Conservation (phyloP, 495 filamentous ascomycete species). For the Cairneyella variabilis region DNA sequence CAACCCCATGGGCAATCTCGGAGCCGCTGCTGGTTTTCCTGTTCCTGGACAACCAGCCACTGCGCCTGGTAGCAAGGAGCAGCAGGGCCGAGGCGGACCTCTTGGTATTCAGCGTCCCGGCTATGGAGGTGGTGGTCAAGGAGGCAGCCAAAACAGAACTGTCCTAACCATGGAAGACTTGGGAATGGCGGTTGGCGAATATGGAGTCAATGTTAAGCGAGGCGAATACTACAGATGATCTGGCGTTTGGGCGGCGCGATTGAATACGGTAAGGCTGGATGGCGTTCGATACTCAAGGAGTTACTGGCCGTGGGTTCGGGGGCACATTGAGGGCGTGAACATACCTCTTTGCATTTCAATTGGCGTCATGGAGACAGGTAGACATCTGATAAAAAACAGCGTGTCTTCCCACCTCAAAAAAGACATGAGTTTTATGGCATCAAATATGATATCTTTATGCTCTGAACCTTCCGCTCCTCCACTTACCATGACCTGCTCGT, state of each 20-base stretch:
- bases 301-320: not conserved
- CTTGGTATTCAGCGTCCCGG: constrained; percentile 87
- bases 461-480: not conserved
- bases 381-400: too few species aligned
- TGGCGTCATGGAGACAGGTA: not conserved
- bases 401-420: not conserved
- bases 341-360: not conserved
- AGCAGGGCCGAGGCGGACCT: constrained; percentile 52
- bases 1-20: constrained; percentile 84
- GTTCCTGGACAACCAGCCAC: constrained; percentile 54
- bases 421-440: not conserved
- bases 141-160: constrained; percentile 84
- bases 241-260: not conserved
- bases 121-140: constrained; percentile 88
- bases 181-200: constrained; percentile 95
- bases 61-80: constrained; percentile 53
- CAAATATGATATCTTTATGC: not conserved
- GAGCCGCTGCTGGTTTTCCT: constrained; percentile 69
- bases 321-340: not conserved
- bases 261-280: not conserved
- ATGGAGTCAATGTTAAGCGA: constrained; percentile 93
- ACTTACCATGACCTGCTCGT: not conserved
- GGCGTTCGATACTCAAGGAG: constrained; percentile 3
- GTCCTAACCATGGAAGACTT: constrained; percentile 99
- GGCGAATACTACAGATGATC: constrained; percentile 78